phyloP scores from a whole-genome alignment of 768 basidiomycete genomes.

The Cantharellus cinnabarinus region DNA sequence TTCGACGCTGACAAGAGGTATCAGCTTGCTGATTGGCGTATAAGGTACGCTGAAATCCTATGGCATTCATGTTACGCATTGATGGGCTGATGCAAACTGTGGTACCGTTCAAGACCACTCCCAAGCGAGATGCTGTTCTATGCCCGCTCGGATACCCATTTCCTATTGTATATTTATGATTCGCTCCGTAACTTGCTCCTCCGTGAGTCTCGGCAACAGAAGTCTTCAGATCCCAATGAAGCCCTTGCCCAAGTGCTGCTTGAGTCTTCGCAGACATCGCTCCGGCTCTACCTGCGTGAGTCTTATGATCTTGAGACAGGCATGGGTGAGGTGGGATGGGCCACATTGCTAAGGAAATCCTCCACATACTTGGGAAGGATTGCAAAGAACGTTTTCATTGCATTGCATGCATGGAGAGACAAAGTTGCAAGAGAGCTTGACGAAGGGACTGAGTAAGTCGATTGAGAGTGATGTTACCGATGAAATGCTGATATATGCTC shows the following conservation, averaged over 20 bases:
- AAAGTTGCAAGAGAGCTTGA: slow-evolving; percentile 58
- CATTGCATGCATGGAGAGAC: slow-evolving; percentile 73
- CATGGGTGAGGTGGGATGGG: slow-evolving; percentile 53
- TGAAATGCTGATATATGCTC: too few species aligned
- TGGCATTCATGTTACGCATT: neutral
- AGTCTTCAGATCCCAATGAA: slow-evolving; percentile 12
- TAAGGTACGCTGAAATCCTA: slow-evolving; percentile 28
- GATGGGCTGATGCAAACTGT: neutral
- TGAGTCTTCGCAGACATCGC: slow-evolving; percentile 56
- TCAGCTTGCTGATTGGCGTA: slow-evolving; percentile 94
- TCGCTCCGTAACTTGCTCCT: slow-evolving; percentile 71
- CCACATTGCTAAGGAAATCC: slow-evolving; percentile 43
- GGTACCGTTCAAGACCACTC: slow-evolving; percentile 32
- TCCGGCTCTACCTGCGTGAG: slow-evolving; percentile 50
- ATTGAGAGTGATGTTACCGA: too few species aligned
- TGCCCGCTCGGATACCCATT: slow-evolving; percentile 93
- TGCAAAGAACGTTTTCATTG: slow-evolving; percentile 40
- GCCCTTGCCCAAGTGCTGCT: slow-evolving; percentile 27
- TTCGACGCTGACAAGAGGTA: slow-evolving; percentile 88
- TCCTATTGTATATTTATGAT: slow-evolving; percentile 82
- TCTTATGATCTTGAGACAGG: slow-evolving; percentile 46
- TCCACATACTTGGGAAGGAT: slow-evolving; percentile 38
- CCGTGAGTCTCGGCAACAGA: slow-evolving; percentile 25
- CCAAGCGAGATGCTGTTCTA: slow-evolving; percentile 79
- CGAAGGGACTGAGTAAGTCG: slow-evolving; percentile 53